These are phyloP conservation scores for Gamarada debralockiae DNA, from an alignment of 495 filamentous ascomycete genomes.

Conservation along the genomic window DNA sequence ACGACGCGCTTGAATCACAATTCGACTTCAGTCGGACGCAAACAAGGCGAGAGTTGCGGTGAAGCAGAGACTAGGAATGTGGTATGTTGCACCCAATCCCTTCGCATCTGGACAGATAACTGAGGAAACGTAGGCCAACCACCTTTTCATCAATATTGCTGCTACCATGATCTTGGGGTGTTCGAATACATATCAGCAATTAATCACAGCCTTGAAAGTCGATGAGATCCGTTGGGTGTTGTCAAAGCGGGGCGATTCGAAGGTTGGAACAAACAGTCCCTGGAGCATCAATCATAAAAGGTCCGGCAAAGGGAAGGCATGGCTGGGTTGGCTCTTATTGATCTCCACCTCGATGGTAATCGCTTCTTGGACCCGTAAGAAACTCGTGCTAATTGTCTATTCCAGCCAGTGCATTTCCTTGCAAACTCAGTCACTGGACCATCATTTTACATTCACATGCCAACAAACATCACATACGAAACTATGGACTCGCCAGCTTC, in stretches of 20 bases:
- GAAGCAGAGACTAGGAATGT: conserved; percentile 7
- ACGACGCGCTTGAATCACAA: not conserved
- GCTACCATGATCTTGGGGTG: conserved; percentile 10
- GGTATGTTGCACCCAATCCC: too few species aligned
- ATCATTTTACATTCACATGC: conserved; percentile 7
- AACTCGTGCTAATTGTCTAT: not conserved
- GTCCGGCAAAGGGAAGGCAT: conserved; percentile 2
- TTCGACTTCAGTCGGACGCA: conserved; percentile 3
- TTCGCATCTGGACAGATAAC: not conserved
- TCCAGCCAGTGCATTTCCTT: conserved; percentile 6
- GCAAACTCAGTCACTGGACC: conserved; percentile 8
- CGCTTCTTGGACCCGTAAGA: not conserved
- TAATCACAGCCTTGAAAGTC: conserved; percentile 4
- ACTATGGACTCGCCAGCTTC: not conserved
- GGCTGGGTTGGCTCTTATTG: conserved; percentile 3
- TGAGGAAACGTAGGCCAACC: not conserved
- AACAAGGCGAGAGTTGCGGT: conserved; percentile 7
- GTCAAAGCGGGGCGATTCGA: conserved; percentile 7
- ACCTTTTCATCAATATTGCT: conserved; percentile 14
- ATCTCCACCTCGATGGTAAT: conserved; percentile 8
- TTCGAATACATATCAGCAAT: conserved; percentile 13
- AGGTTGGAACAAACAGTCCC: conserved; percentile 10
- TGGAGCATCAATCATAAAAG: conserved; percentile 8
- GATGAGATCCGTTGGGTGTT: conserved; percentile 6
- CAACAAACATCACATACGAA: not conserved